phyloP scores from a whole-genome alignment of 2,329 filamentous ascomycete genomes.

The Curvularia sp. region DNA sequence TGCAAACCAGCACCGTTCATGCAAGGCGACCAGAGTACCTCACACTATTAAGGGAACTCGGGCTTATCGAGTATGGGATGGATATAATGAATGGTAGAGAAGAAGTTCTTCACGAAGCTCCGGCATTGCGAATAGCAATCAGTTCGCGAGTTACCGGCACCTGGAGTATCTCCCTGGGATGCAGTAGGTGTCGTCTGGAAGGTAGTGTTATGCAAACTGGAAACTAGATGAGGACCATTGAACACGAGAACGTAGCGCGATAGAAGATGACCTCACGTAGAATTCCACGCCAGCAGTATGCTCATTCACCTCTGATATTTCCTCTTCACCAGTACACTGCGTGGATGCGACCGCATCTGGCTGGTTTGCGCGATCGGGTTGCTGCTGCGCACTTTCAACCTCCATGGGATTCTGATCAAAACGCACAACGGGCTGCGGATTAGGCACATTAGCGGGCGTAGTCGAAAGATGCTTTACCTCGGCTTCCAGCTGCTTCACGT shows the following conservation, averaged over 20 bases:
- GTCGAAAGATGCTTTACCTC: neutral
- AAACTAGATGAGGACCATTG: neutral
- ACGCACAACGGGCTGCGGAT: neutral
- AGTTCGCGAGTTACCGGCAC: neutral
- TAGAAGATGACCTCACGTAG: neutral
- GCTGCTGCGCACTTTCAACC: neutral
- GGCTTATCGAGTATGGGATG: neutral
- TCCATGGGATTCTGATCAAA: neutral
- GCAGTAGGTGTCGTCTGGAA: neutral
- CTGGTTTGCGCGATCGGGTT: neutral
- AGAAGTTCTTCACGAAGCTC: neutral
- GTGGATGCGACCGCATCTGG: neutral
- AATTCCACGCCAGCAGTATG: neutral
- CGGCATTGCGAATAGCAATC: neutral
- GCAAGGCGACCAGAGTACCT: neutral
- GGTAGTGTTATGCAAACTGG: neutral
- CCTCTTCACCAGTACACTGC: neutral
- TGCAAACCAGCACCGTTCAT: neutral
- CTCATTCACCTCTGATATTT: neutral
- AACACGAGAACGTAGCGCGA: neutral
- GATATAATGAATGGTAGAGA: constrained; percentile 1
- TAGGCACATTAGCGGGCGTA: neutral
- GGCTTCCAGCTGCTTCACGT: neutral
- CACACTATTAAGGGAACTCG: neutral
- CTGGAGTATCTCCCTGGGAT: neutral